Evolutionary conservation across 768 basidiomycete genomes (phyloP).

Genomic region (Termitomyces eurrhizus): DNA sequence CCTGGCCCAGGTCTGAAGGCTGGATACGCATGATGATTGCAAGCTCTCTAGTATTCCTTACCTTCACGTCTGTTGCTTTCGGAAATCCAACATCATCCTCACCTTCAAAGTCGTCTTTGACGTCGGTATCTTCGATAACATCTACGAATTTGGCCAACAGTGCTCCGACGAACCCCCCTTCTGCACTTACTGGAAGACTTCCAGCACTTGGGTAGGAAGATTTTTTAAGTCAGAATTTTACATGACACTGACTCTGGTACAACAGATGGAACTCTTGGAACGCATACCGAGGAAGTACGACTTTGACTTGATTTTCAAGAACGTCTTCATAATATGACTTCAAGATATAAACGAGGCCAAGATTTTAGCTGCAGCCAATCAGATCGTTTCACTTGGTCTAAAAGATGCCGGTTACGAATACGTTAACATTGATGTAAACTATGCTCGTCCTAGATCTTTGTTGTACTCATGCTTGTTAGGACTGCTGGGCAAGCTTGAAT

Average conservation of each 20-base stretch:
- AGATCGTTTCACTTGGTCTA: conserved; percentile 42
- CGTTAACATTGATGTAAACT: conserved; percentile 46
- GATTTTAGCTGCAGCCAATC: conserved; percentile 42
- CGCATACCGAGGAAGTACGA: conserved; percentile 39
- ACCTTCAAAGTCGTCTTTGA: background rate
- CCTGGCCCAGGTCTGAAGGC: background rate
- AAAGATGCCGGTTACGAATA: conserved; percentile 47
- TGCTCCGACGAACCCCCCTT: conserved; percentile 38
- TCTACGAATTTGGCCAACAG: conserved; percentile 27
- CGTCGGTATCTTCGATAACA: conserved; percentile 10
- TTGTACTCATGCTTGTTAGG: conserved; percentile 24
- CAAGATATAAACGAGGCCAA: conserved; percentile 42
- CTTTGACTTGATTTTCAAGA: background rate
- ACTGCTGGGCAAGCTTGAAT: conserved; percentile 42
- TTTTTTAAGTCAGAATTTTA: background rate
- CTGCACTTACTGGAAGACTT: conserved; percentile 34
- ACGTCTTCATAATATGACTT: background rate
- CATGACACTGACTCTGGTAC: background rate
- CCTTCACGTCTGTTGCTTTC: conserved; percentile 6
- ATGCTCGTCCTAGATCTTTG: background rate
- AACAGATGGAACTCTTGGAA: conserved; percentile 54
- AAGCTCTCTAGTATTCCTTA: conserved; percentile 6
- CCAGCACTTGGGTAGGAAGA: conserved; percentile 42
- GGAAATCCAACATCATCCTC: conserved; percentile 1
- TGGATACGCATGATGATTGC: conserved; percentile 2